A percentile compares a stretch with the other conserved stretches of the same genome.
These are phyloP conservation scores for Teunomyces atbi DNA, from an alignment of 805 yeast genomes.

Conservation along the genomic window DNA sequence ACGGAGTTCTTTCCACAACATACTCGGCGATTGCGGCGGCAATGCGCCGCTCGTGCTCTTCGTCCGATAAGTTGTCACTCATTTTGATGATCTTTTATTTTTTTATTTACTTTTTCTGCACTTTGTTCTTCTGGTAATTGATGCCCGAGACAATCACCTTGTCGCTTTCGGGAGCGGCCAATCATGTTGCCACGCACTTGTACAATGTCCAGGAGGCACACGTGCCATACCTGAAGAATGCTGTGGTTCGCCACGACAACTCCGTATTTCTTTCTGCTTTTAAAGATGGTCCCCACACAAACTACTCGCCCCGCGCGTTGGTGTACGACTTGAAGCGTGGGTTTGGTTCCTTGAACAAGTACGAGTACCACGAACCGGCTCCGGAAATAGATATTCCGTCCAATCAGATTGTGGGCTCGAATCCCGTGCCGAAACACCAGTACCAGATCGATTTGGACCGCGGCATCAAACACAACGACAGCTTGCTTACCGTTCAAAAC, in stretches of 20 bases:
- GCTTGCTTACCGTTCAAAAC: constrained; percentile 34
- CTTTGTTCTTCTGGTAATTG: background rate
- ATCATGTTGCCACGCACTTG: constrained; percentile 76
- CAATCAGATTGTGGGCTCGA: background rate
- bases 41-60: background rate
- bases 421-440: constrained; percentile 43
- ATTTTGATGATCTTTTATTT: background rate
- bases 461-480: constrained; percentile 26
- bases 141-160: constrained; percentile 65
- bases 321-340: constrained; percentile 83
- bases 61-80: background rate
- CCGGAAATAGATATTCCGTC: constrained; percentile 2
- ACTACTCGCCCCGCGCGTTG: constrained; percentile 74
- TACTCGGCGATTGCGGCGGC: background rate
- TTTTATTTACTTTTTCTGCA: background rate
- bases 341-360: constrained; percentile 62
- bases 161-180: constrained; percentile 69
- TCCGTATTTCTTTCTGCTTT: constrained; percentile 34
- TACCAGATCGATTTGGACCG: constrained; percentile 66
- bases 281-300: constrained; percentile 25
- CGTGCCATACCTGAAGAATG: constrained; percentile 48
- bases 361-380: constrained; percentile 41
- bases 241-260: constrained; percentile 47
- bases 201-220: constrained; percentile 76
- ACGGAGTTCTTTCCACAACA: background rate